Evolutionary conservation across 805 yeast genomes (phyloP).

Genomic region (Debaryomyces maramus): DNA sequence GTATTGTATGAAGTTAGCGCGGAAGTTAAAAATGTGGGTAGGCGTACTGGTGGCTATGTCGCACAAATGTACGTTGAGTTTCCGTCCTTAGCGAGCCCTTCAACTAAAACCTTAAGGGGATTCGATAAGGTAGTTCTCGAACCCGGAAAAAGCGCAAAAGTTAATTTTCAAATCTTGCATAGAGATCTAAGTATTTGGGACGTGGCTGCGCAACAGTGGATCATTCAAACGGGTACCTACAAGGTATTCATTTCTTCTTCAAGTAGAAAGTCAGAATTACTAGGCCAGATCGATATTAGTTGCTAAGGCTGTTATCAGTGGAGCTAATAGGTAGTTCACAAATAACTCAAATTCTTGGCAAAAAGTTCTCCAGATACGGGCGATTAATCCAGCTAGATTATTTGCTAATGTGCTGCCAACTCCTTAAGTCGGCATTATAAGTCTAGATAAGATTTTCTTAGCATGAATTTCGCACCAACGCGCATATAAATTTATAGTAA

Average conservation of each 20-base stretch:
- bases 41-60: constrained; percentile 46
- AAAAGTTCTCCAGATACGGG: no score
- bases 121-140: constrained; percentile 53
- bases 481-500: no score
- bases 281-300: constrained; percentile 46
- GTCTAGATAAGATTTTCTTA: no score
- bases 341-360: no score
- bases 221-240: constrained; percentile 56
- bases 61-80: constrained; percentile 55
- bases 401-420: no score
- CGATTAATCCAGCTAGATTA: no score
- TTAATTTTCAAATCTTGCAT: constrained; percentile 46
- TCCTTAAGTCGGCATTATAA: no score
- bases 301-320: no score
- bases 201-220: constrained; percentile 55
- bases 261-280: constrained; percentile 46
- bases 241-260: constrained; percentile 52
- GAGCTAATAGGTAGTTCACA: no score
- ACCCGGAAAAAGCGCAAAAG: constrained; percentile 38
- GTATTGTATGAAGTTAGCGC: constrained; percentile 46
- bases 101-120: constrained; percentile 55
- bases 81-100: constrained; percentile 51
- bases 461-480: no score
- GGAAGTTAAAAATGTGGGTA: constrained; percentile 49
- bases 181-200: constrained; percentile 62